Base-by-base conservation (phyloP, 2,329 filamentous ascomycete species). In the Alternaria atra region DNA sequence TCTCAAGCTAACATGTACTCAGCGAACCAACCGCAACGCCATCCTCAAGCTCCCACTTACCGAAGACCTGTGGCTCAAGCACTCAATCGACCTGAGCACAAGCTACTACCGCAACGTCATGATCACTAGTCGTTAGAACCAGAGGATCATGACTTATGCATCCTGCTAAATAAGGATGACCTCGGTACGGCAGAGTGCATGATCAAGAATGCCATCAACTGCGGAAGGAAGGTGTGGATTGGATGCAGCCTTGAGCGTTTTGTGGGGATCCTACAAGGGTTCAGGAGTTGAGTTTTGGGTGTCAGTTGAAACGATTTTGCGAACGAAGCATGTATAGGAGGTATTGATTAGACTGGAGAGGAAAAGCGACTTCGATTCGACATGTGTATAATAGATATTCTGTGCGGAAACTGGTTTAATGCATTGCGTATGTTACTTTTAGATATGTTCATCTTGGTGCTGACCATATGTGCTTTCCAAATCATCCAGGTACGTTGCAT, bases 31-130 rank as follows among this genome's bases (percentile, higher is more conserved):
- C 7, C 77, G 83, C 59, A 79, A 80, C 12, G 81, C 81, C 54
- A 83, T 91, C 32, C 79, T 90, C 32, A 82, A 83, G 50, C 78
- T 91, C 37, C 89, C 89, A 1, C 80, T 94, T 53, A 92, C 91
- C 5, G 89, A 92, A 69, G 91, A 94, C 76, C 85, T 88, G 39
- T 86, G 90, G 68, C 80, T 93, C 61, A 84, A 86, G 69, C 90
- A 94, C 76, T 89, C 90, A 8, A 86, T 89, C 34, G 87, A 91
- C 62, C 81, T 93, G 67, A 89, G 90, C 66, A 83, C 89, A 69
- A 85, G 85, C 55, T 91, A 91, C 71, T 93, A 91, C 76, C 84
- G 84, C 60, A 85, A 85, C 58, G 82, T 91, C 40, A 67, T 73
- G 61, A 58, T 63, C 9, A 59, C 47, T 17, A 55, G 42, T 32